Percentiles rank a stretch among this genome's conserved stretches.
Conservation (phyloP, 768 basidiomycete genomes). For the Solioccasus polychromus region DNA sequence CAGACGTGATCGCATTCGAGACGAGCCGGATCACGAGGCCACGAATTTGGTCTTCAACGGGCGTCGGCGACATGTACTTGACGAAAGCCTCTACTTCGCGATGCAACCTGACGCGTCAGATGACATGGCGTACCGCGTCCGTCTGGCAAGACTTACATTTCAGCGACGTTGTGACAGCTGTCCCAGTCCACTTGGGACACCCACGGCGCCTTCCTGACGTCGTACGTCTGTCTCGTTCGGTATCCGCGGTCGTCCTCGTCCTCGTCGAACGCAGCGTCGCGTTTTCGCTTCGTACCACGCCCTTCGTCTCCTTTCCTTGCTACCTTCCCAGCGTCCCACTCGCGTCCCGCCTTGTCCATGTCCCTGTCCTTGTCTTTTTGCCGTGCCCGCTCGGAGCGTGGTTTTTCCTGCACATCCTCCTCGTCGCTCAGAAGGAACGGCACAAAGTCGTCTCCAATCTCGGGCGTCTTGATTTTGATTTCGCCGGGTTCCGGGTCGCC, state of each 20-base stretch:
- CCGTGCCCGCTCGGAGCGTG: slow-evolving; percentile 15
- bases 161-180: slow-evolving; percentile 70
- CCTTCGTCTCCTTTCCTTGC: slow-evolving; percentile 22
- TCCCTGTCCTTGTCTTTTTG: slow-evolving; percentile 22
- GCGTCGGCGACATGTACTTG: slow-evolving; percentile 83
- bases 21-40: slow-evolving; percentile 70
- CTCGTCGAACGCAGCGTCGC: slow-evolving; percentile 38
- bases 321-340: slow-evolving; percentile 40
- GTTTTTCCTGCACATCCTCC: slow-evolving; percentile 7
- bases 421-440: slow-evolving; percentile 22
- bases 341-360: slow-evolving; percentile 31
- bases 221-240: slow-evolving; percentile 44
- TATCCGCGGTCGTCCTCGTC: slow-evolving; percentile 55
- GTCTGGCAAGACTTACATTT: slow-evolving; percentile 57
- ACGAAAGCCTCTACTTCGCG: slow-evolving; percentile 83
- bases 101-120: slow-evolving; percentile 59
- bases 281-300: slow-evolving; percentile 42
- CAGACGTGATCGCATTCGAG: slow-evolving; percentile 54
- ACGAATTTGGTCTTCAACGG: slow-evolving; percentile 82
- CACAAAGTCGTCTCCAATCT: slow-evolving; percentile 32
- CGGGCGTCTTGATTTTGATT: slow-evolving; percentile 6
- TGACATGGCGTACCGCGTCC: slow-evolving; percentile 6
- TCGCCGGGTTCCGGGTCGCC: slow-evolving; percentile 12
- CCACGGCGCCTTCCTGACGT: slow-evolving; percentile 68
- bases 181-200: slow-evolving; percentile 67